Conservation (phyloP, 2,329 filamentous ascomycete species). For the Calonectria pteridis region DNA sequence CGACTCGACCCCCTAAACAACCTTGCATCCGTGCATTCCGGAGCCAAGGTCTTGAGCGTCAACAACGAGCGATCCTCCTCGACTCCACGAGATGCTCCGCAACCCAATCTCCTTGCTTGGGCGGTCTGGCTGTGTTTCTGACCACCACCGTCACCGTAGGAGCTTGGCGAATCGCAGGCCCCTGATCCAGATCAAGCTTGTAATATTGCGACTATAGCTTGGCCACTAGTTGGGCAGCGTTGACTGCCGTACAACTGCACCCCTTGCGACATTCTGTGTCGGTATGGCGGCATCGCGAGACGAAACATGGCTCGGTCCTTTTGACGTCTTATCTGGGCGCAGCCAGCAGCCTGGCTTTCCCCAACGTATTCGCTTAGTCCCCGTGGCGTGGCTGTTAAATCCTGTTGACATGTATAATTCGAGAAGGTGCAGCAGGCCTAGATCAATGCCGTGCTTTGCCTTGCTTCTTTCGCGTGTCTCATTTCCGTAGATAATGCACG, state of each 20-base stretch:
- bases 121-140: slow-evolving; percentile 19
- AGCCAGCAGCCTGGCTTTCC: not conserved
- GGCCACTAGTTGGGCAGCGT: slow-evolving; percentile 21
- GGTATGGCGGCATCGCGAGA: slow-evolving; percentile 41
- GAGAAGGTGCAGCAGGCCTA: not conserved
- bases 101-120: not conserved
- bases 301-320: slow-evolving; percentile 32
- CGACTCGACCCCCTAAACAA: slow-evolving; percentile 9
- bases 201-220: not conserved
- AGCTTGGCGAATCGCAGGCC: slow-evolving; percentile 16
- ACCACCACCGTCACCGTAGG: not conserved
- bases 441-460: not conserved
- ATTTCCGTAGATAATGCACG: slow-evolving; percentile 2
- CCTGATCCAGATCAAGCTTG: slow-evolving; percentile 5
- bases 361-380: slow-evolving; percentile 2
- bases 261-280: slow-evolving; percentile 40
- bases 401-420: not conserved
- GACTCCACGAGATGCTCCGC: slow-evolving; percentile 2
- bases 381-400: not conserved
- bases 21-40: slow-evolving; percentile 26
- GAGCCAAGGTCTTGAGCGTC: not conserved
- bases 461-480: slow-evolving; percentile 8
- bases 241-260: slow-evolving; percentile 13
- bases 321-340: slow-evolving; percentile 18
- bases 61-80: not conserved